These are phyloP conservation scores for Suzukiozyma palmioleophila DNA, from an alignment of 1,139 yeast species.

Conservation along the genomic window DNA sequence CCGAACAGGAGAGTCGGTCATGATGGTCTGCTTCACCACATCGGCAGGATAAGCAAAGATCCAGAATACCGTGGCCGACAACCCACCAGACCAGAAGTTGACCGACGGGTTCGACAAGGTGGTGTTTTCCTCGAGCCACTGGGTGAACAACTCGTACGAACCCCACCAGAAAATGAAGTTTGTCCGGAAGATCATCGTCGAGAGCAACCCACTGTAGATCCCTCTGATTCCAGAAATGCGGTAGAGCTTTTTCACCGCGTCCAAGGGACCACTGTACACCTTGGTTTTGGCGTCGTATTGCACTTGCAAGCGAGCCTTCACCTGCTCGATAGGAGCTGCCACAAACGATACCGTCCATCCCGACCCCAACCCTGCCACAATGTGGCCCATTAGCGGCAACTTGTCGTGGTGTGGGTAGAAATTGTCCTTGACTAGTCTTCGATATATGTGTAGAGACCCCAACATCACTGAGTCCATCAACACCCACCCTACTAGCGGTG, in stretches of 20 bases:
- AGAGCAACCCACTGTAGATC: constrained; percentile 72
- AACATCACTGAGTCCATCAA: constrained; percentile 87
- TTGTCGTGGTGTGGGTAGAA: constrained; percentile 54
- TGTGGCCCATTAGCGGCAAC: constrained; percentile 70
- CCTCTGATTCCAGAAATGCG: constrained; percentile 63
- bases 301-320: constrained; percentile 84
- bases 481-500: constrained; percentile 92
- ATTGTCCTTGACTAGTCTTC: constrained; percentile 61
- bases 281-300: constrained; percentile 79
- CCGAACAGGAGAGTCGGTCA: constrained; percentile 71
- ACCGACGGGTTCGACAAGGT: constrained; percentile 60
- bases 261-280: constrained; percentile 72
- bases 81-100: constrained; percentile 90
- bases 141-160: constrained; percentile 74
- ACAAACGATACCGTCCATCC: constrained; percentile 92
- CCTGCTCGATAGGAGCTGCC: constrained; percentile 90
- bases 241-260: constrained; percentile 56
- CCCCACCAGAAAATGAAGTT: constrained; percentile 96
- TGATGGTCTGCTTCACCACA: constrained; percentile 80
- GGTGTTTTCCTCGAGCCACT: constrained; percentile 62
- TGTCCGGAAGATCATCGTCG: constrained; percentile 84
- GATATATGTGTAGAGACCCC: constrained; percentile 77
- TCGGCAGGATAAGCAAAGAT: constrained; percentile 86
- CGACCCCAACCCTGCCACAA: constrained; percentile 74
- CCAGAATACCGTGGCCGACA: constrained; percentile 86